Conservation (phyloP, 306 rosid species). For the Rosa persica region DNA sequence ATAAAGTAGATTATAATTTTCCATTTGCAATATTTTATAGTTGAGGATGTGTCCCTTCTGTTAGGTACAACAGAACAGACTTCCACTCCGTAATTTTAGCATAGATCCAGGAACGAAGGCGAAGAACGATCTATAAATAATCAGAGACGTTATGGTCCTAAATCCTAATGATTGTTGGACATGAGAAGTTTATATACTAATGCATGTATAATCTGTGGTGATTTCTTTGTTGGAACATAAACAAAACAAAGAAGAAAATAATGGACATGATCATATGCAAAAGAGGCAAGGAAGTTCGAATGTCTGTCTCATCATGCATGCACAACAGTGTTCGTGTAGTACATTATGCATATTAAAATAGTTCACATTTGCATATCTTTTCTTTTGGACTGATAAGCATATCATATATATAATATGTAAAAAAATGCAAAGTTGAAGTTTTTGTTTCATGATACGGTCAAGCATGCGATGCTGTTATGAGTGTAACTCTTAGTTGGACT, state of each 20-base stretch:
- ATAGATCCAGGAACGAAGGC: background rate
- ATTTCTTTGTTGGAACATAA: background rate
- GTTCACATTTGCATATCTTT: background rate
- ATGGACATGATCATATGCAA: background rate
- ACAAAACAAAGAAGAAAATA: background rate
- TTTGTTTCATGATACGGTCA: background rate
- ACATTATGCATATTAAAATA: background rate
- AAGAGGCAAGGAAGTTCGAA: background rate
- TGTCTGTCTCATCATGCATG: background rate
- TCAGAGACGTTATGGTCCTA: too few relatives aligned
- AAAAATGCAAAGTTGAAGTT: background rate
- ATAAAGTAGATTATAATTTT: background rate
- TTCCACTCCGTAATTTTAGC: slow-evolving; percentile 4
- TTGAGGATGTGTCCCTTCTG: background rate
- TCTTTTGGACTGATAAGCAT: background rate
- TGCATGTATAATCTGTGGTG: background rate
- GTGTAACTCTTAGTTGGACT: background rate
- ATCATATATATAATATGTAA: background rate
- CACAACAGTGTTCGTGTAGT: background rate
- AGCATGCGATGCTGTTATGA: background rate
- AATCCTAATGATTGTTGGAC: too few relatives aligned
- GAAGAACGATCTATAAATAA: too few relatives aligned
- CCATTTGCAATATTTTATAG: background rate
- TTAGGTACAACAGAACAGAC: slow-evolving; percentile 19
- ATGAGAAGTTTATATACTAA: background rate